Conservation (phyloP, 2,329 filamentous ascomycete genomes). For the Xylariaceae sp. region DNA sequence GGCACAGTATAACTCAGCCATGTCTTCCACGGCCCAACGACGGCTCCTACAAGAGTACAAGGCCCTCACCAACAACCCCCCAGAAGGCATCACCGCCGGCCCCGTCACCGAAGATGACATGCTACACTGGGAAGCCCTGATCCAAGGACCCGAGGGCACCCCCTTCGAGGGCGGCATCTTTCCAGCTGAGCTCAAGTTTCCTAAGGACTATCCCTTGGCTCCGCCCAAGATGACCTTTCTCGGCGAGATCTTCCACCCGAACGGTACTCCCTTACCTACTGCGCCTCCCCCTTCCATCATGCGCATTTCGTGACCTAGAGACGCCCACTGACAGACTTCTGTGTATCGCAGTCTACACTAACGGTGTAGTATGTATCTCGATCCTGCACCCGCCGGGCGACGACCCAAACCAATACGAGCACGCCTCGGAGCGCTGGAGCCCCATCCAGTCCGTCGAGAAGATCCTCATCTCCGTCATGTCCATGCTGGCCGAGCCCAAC, state of each 20-base stretch:
- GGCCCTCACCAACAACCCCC: slow-evolving; percentile 85
- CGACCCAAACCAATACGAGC: slow-evolving; percentile 97
- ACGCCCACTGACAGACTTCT: background rate
- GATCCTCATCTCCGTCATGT: slow-evolving; percentile 95
- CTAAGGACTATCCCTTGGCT: slow-evolving; percentile 92
- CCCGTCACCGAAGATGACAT: slow-evolving; percentile 93
- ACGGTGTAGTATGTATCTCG: slow-evolving; percentile 93
- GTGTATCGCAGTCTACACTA: slow-evolving; percentile 68
- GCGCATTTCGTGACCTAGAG: background rate
- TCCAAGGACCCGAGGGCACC: slow-evolving; percentile 91
- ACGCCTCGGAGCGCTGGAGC: slow-evolving; percentile 91
- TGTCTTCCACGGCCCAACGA: slow-evolving; percentile 61
- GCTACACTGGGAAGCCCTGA: slow-evolving; percentile 92
- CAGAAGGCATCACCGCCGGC: slow-evolving; percentile 95
- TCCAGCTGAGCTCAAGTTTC: slow-evolving; percentile 90
- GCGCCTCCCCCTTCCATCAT: background rate
- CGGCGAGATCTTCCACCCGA: slow-evolving; percentile 93
- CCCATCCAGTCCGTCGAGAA: slow-evolving; percentile 98
- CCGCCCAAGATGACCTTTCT: slow-evolving; percentile 96
- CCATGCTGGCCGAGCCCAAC: slow-evolving; percentile 95
- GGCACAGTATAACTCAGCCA: slow-evolving; percentile 37
- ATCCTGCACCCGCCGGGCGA: slow-evolving; percentile 95
- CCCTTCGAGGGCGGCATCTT: slow-evolving; percentile 96
- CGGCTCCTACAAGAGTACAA: slow-evolving; percentile 97
- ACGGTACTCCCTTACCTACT: slow-evolving; percentile 59